Base-by-base conservation (phyloP, 257 asterid genomes). In the Leonotis leonurus region DNA sequence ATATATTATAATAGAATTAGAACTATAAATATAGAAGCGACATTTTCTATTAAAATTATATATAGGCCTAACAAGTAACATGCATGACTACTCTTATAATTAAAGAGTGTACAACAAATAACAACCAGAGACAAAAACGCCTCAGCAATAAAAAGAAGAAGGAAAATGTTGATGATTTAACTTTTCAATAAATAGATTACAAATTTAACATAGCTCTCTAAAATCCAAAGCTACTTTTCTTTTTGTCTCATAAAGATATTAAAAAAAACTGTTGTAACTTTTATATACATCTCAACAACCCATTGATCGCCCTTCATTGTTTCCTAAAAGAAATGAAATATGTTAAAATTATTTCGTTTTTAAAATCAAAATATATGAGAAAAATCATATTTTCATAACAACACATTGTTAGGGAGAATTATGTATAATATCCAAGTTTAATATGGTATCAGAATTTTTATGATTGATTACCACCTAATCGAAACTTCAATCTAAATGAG, bases 201-300 rank as follows among this genome's bases (percentile, higher is more conserved):
- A 14, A 40, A 13, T 30, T 18, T 11, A 58, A 50, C 45, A 27
- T 35, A 14, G 44, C 29, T 33, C 29, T 33, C 25, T 16, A 40
- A 27, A 13, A 41, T 24, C 30, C 10, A 41, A 25, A 40, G 54
- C 54, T 30, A 41, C 53, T 41, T 52, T 64, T 37, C 14, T 5
- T 52, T 18, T 26, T 33, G 59, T 26, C 17, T 25, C 32, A 12
- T 52, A 40, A 24, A 36, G 13, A 4, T n/a, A 8, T n/a, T 14
- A 1, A 22, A 21, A 52, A 65, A 62, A 62, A 57, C 46, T 6
- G 70, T 39, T 53, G 55, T 3, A 17, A 52, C 70, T 26, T 52
- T 52, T 52, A 51, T 29, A 37, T 24, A 48, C 20, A 36, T 36
- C 52, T 25, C 69, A 64, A 51, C 69, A 52, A 14, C 60, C 21